Percentiles rank a stretch among this genome's conserved stretches.
Evolutionary conservation across 1,139 yeast genomes (phyloP).

Genomic region (Meyerozyma elateridarum): DNA sequence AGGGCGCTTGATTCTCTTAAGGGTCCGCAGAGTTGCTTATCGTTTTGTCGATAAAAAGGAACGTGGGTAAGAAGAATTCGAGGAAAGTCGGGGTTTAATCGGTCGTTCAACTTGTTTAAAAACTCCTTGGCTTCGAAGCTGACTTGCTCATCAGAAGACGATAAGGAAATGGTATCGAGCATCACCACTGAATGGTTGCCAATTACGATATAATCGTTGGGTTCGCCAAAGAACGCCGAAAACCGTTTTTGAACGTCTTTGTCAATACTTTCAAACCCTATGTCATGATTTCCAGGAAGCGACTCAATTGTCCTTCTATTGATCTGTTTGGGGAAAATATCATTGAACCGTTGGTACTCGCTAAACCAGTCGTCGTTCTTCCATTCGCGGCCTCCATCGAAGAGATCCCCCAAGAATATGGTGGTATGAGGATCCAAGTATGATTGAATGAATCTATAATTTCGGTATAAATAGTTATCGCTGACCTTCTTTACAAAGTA

Average conservation of each 20-base stretch:
- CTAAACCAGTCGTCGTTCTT: constrained; percentile 59
- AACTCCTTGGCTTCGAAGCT: constrained; percentile 23
- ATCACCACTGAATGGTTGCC: constrained; percentile 79
- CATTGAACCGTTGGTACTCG: constrained; percentile 67
- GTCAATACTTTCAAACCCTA: constrained; percentile 76
- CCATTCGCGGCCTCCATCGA: constrained; percentile 97
- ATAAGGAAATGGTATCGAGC: constrained; percentile 76
- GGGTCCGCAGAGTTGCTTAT: constrained; percentile 58
- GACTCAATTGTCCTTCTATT: constrained; percentile 50
- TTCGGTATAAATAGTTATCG: constrained; percentile 77
- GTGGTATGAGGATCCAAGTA: constrained; percentile 69
- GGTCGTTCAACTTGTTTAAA: constrained; percentile 18
- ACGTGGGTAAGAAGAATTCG: constrained; percentile 74
- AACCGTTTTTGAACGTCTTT: constrained; percentile 58
- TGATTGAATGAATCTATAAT: constrained; percentile 60
- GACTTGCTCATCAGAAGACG: constrained; percentile 33
- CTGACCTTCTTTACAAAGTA: constrained; percentile 44
- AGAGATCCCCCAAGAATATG: constrained; percentile 81
- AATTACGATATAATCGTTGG: constrained; percentile 47
- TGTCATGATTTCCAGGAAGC: constrained; percentile 93
- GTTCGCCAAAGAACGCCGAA: constrained; percentile 65
- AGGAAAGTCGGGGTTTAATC: constrained; percentile 41
- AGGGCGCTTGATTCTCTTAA: constrained; percentile 55
- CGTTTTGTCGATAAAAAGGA: constrained; percentile 62
- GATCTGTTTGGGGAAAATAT: constrained; percentile 51